A percentile compares a stretch with the other conserved stretches of the same genome.
phyloP scores from a whole-genome alignment of 345 rosid species.

The Schrenkiella parvula region DNA sequence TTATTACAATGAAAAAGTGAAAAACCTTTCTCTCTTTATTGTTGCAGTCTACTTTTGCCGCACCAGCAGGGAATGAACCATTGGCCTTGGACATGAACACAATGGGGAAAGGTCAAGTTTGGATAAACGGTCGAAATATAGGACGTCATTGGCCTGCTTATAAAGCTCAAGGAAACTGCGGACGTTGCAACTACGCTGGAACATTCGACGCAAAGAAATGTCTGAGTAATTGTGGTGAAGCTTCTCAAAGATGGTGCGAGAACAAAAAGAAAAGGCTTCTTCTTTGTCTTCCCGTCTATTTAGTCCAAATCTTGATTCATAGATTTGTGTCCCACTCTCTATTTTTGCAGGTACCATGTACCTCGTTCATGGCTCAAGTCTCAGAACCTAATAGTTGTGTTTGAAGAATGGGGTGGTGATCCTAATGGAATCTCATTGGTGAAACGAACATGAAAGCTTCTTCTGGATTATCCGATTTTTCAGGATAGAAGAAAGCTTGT shows the following conservation, averaged over 20 bases:
- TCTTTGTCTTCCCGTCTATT: neutral
- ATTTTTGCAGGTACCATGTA: slow-evolving; percentile 69
- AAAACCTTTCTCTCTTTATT: neutral
- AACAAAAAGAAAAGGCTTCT: neutral
- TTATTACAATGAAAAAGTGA: neutral
- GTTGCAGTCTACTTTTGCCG: slow-evolving; percentile 58
- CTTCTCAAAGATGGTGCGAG: slow-evolving; percentile 73
- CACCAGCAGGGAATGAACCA: slow-evolving; percentile 65
- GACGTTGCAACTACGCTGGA: slow-evolving; percentile 71
- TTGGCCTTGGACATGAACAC: slow-evolving; percentile 80
- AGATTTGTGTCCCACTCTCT: neutral
- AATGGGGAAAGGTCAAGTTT: slow-evolving; percentile 81
- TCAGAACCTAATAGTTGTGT: slow-evolving; percentile 66
- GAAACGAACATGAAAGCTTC: slow-evolving; percentile 42
- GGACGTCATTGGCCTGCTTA: slow-evolving; percentile 85
- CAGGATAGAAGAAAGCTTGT: slow-evolving; percentile 13
- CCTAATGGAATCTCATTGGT: slow-evolving; percentile 66
- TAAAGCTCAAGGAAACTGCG: slow-evolving; percentile 65
- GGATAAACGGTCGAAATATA: slow-evolving; percentile 85
- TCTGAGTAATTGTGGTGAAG: slow-evolving; percentile 58
- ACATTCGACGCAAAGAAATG: slow-evolving; percentile 49
- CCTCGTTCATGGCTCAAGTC: slow-evolving; percentile 81
- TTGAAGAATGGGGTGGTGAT: slow-evolving; percentile 92
- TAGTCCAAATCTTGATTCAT: slow-evolving; percentile 9
- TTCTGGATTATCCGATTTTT: slow-evolving; percentile 20